Base-by-base conservation (phyloP, 2,329 filamentous ascomycete genomes). In the Trichoderma cornu-damae region DNA sequence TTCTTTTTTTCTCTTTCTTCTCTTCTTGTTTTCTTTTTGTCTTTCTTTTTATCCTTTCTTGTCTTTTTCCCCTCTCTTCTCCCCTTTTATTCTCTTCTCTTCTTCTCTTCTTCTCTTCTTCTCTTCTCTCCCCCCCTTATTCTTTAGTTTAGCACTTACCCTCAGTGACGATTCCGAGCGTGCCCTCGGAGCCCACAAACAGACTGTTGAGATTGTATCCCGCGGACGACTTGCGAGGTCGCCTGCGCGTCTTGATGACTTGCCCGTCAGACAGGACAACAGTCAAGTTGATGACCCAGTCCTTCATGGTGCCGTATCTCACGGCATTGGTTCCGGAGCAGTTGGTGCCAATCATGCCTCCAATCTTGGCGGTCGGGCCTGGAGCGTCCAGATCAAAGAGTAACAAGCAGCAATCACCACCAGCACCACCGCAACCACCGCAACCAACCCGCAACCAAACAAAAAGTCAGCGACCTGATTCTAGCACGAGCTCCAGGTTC, bases 221-320 rank as follows among this genome's bases (percentile, higher is more conserved):
- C 0, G 89, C 89, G 1, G 88, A 88, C 0, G 87, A 89, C 69
- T 95, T 94, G 58, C 88, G 79, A 9, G 89, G 89, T n/a, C 90
- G 77, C 44, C 84, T 79, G 55, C 87, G 80, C 0, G 89, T 93
- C 75, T 92, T 93, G 73, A 93, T 87, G 22, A 93, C 73, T 0
- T 82, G 87, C 1, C 89, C 89, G 65, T 93, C 88, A 8, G 89
- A 85, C 26, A 93, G 79, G 1, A 93, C 89, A 1, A 92, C 87
- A 0, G 89, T 93, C 58, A 93, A 72, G 65, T 91, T 91, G 66
- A 93, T 84, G 24, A 93, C 87, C 88, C 88, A 92, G 66, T 93
- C 89, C 68, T 89, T 90, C 89, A 93, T 93, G 0, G 89, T 92
- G 6, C 89, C 89, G 66, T 93, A 93, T 63, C 84, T 80, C 38